These are phyloP conservation scores for Rhizopus arrhizus DNA, from an alignment of 371 early-diverging fungal genomes.

Conservation along the genomic window DNA sequence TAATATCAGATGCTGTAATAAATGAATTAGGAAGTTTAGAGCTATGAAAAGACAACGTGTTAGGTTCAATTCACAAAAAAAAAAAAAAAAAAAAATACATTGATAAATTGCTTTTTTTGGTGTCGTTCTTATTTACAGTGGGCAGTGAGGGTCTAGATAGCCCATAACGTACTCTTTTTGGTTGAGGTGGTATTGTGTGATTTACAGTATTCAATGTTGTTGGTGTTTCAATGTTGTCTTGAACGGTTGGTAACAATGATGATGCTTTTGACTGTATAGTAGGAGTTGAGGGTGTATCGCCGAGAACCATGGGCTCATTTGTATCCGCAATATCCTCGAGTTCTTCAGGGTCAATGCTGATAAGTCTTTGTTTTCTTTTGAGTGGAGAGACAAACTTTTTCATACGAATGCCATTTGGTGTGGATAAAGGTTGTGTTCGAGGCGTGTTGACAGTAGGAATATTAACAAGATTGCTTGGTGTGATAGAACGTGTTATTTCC, in stretches of 20 bases:
- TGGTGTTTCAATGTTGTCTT: too few species aligned
- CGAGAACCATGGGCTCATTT: neutral
- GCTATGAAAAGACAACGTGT: neutral
- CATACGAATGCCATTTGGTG: neutral
- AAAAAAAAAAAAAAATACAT: neutral
- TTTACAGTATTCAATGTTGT: neutral
- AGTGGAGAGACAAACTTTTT: neutral
- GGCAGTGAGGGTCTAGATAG: neutral
- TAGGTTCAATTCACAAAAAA: neutral
- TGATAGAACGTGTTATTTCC: too few species aligned
- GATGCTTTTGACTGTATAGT: too few species aligned
- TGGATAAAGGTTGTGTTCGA: neutral
- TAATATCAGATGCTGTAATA: slow-evolving; percentile 6
- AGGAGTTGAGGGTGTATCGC: too few species aligned
- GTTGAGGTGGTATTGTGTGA: neutral
- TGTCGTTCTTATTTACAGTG: neutral
- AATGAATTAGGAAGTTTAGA: slow-evolving; percentile 1
- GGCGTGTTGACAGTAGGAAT: too few species aligned
- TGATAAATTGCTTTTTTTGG: neutral
- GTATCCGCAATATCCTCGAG: slow-evolving; percentile 1
- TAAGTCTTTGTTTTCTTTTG: slow-evolving; percentile 10
- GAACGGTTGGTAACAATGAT: too few species aligned
- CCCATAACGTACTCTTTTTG: neutral
- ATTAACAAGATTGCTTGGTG: too few species aligned
- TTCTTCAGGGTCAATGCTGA: slow-evolving; percentile 11